These are phyloP conservation scores for Plantago elongata DNA, from an alignment of 257 asterid genomes.

Conservation along the genomic window DNA sequence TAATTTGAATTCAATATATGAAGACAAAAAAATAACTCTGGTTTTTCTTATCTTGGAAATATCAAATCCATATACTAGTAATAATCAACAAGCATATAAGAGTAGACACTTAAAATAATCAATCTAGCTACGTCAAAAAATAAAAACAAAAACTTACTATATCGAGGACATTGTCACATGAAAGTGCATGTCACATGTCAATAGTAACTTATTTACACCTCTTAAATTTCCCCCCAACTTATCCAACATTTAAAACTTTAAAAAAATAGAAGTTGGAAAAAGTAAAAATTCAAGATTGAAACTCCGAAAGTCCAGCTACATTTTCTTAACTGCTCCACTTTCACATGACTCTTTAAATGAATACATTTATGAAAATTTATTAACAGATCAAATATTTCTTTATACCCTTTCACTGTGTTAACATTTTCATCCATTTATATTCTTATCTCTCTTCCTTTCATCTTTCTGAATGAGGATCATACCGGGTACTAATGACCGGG, in stretches of 20 bases:
- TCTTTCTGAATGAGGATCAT: slow-evolving; percentile 29
- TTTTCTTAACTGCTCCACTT: slow-evolving; percentile 67
- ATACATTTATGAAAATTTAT: slow-evolving; percentile 27
- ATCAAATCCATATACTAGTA: slow-evolving; percentile 16
- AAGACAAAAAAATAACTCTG: slow-evolving; percentile 33
- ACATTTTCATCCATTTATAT: slow-evolving; percentile 25
- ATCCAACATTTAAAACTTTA: slow-evolving; percentile 27
- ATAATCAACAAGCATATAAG: slow-evolving; percentile 1
- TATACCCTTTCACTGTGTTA: background rate
- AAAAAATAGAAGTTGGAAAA: background rate
- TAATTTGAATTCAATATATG: slow-evolving; percentile 20
- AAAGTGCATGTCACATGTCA: slow-evolving; percentile 1
- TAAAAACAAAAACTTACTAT: slow-evolving; percentile 6
- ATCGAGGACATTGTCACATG: slow-evolving; percentile 9
- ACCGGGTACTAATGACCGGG: slow-evolving; percentile 30
- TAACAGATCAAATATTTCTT: background rate
- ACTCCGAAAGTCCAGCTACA: slow-evolving; percentile 35
- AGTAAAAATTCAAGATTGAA: slow-evolving; percentile 10
- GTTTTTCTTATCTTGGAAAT: slow-evolving; percentile 23
- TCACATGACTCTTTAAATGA: slow-evolving; percentile 33
- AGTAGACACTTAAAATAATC: background rate
- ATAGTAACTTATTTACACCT: background rate
- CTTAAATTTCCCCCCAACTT: slow-evolving; percentile 11
- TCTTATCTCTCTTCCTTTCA: slow-evolving; percentile 8
- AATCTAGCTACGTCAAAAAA: background rate